A percentile compares a stretch with the other conserved stretches of the same genome.
Conservation (phyloP, 1,284 basidiomycete species). For the Sporisorium reilianum region DNA sequence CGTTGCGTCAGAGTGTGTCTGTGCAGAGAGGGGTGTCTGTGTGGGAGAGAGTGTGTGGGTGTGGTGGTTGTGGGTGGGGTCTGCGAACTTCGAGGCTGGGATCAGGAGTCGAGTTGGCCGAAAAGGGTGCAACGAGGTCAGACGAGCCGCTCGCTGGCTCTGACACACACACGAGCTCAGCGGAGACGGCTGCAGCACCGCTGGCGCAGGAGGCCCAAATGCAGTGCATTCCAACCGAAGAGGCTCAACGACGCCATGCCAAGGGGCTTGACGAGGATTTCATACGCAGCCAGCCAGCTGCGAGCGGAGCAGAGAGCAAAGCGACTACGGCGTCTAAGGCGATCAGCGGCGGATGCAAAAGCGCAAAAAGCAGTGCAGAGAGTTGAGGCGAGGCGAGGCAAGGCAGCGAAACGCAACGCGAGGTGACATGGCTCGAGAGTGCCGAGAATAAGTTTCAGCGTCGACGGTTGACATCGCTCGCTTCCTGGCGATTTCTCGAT, state of each 20-base stretch:
- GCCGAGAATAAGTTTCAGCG: too few relatives aligned
- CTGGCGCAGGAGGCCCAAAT: neutral
- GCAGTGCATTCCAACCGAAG: too few relatives aligned
- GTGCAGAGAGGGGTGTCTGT: neutral
- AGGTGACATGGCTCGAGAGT: constrained; percentile 7
- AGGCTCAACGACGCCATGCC: too few relatives aligned
- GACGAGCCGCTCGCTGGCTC: neutral
- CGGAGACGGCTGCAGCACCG: neutral
- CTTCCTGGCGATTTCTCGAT: neutral
- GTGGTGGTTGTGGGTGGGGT: too few relatives aligned
- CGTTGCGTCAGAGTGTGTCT: neutral
- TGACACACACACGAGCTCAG: neutral
- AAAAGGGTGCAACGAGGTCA: constrained; percentile 1
- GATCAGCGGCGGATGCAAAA: neutral
- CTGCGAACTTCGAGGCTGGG: neutral
- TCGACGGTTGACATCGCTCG: constrained; percentile 1
- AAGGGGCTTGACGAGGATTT: too few relatives aligned
- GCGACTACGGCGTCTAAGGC: neutral
- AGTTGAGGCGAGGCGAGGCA: neutral
- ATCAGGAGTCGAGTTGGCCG: neutral
- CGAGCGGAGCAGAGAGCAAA: neutral
- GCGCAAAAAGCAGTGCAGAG: constrained; percentile 1
- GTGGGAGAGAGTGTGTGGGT: neutral
- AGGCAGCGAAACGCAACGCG: too few relatives aligned
- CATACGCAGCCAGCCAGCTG: too few relatives aligned